A percentile compares a stretch with the other conserved stretches of the same genome.
phyloP scores from a whole-genome alignment of 306 rosid species.

The Pyrus bretschneideri region DNA sequence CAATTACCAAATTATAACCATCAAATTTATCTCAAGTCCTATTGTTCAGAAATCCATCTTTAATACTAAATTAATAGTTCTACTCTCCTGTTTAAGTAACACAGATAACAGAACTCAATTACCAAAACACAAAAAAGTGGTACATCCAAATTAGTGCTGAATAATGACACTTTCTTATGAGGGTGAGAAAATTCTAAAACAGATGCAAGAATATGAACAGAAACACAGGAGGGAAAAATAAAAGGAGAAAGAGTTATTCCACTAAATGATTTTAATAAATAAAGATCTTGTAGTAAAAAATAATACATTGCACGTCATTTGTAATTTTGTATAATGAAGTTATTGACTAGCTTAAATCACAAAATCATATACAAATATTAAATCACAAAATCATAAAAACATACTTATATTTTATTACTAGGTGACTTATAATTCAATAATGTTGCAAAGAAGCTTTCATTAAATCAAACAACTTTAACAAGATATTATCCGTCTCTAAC shows the following conservation, averaged over 20 bases:
- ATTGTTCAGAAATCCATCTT: not conserved
- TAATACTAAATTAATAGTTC: not conserved
- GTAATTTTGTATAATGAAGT: not conserved
- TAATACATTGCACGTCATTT: not conserved
- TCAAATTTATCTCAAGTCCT: not conserved
- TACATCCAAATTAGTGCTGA: not conserved
- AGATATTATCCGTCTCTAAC: not conserved
- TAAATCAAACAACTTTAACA: not conserved
- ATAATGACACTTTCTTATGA: not conserved
- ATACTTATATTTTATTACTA: not conserved
- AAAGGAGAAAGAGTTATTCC: not conserved
- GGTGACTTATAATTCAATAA: not conserved
- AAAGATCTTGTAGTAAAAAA: not conserved
- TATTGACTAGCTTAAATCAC: not conserved
- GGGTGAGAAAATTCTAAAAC: not conserved
- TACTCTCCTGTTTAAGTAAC: not conserved
- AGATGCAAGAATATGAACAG: not conserved
- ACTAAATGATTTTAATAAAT: not conserved
- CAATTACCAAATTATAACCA: not conserved
- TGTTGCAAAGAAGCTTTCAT: not conserved
- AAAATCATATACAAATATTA: not conserved
- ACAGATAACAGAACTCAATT: not conserved
- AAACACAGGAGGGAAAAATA: not conserved
- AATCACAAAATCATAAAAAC: not conserved
- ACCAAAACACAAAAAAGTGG: not conserved